Conservation (phyloP, 768 basidiomycete genomes). For the Collybiopsis confluens region DNA sequence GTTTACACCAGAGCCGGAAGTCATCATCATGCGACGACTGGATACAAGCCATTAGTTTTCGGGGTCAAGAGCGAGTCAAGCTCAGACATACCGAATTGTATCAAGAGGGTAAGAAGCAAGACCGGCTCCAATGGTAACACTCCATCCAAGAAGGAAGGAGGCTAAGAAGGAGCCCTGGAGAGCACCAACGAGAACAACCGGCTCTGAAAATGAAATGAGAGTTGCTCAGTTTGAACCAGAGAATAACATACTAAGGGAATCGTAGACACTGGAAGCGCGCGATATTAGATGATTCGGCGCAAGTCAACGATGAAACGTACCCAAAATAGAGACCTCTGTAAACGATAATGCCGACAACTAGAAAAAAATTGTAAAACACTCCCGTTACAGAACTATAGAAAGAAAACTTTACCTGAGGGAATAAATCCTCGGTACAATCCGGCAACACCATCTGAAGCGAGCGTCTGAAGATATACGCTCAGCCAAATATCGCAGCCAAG, state of each 20-base stretch:
- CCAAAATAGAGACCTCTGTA: conserved; percentile 97
- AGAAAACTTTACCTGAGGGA: conserved; percentile 49
- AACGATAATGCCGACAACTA: conserved; percentile 96
- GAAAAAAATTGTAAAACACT: too few relatives aligned
- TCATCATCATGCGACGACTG: conserved; percentile 99
- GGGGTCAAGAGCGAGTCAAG: not conserved
- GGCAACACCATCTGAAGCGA: conserved; percentile 94
- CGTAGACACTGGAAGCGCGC: conserved; percentile 69
- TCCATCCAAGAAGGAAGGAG: conserved; percentile 97
- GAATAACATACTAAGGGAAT: conserved; percentile 73
- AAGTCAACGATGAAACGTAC: conserved; percentile 22
- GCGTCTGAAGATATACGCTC: conserved; percentile 42
- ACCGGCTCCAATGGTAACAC: conserved; percentile 99
- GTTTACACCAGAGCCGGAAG: conserved; percentile 90
- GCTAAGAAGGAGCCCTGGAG: conserved; percentile 96
- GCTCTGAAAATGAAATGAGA: conserved; percentile 51
- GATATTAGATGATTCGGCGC: too few relatives aligned
- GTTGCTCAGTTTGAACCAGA: not conserved
- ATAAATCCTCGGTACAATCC: conserved; percentile 99
- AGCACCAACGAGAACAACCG: conserved; percentile 93
- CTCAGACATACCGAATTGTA: conserved; percentile 68
- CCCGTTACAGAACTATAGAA: too few relatives aligned
- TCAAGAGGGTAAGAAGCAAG: conserved; percentile 91
- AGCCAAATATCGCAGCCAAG: too few relatives aligned
- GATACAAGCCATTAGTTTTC: conserved; percentile 22